Evolutionary conservation across 73 alveolate genomes (phyloP).

Genomic region (Symbiodinium natans): DNA sequence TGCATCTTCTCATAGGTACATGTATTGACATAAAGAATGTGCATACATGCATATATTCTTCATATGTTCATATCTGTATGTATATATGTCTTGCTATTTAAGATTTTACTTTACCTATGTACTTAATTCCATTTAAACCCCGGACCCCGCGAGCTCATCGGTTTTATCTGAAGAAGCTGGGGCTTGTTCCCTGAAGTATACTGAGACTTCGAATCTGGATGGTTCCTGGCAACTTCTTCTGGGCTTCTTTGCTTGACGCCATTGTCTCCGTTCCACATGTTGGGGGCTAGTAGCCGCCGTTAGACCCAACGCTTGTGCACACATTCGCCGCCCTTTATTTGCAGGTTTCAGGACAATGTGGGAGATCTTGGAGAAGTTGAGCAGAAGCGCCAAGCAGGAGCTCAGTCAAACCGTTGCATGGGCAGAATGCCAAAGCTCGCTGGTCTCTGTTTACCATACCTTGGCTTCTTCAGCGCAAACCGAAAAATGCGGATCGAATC

Average conservation of each 20-base stretch:
- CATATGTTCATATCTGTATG: background rate
- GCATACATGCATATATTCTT: background rate
- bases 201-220: too few species aligned
- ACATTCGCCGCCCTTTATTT: too few species aligned
- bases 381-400: background rate
- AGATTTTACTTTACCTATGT: background rate
- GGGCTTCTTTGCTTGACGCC: too few species aligned
- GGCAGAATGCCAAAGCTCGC: background rate
- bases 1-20: background rate
- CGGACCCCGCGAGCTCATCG: too few species aligned
- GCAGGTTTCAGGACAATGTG: constrained; percentile 38
- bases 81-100: background rate
- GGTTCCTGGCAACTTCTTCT: too few species aligned
- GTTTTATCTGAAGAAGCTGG: too few species aligned
- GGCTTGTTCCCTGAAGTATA: too few species aligned
- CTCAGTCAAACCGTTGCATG: background rate
- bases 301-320: too few species aligned
- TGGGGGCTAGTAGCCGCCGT: too few species aligned
- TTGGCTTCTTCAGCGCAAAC: background rate
- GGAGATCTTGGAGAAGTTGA: constrained; percentile 34
- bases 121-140: too few species aligned
- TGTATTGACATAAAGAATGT: background rate
- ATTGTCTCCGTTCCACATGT: too few species aligned
- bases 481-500: background rate
- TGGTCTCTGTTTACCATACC: background rate